phyloP scores from a whole-genome alignment of 2,329 filamentous ascomycete genomes.

The Fusarium sp. region DNA sequence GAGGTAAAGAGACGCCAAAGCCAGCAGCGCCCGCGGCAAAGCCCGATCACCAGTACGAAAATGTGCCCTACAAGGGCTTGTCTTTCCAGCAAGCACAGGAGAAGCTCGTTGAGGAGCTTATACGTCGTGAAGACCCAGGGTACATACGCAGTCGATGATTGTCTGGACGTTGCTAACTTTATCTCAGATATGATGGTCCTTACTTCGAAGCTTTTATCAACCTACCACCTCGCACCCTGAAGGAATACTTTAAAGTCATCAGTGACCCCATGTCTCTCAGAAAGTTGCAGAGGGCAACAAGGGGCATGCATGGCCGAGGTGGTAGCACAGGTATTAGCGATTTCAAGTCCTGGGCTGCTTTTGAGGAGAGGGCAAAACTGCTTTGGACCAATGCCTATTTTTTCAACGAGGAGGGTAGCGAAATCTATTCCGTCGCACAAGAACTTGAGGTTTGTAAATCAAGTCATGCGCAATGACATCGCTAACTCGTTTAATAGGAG shows the following conservation, averaged over 20 bases:
- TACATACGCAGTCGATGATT: conserved; percentile 48
- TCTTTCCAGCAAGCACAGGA: conserved; percentile 88
- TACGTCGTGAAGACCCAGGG: conserved; percentile 75
- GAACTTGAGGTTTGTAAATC: conserved; percentile 75
- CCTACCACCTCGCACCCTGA: conserved; percentile 78
- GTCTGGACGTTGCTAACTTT: conserved; percentile 33
- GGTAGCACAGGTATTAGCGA: conserved; percentile 72
- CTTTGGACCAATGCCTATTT: conserved; percentile 90
- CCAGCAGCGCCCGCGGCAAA: conserved; percentile 55
- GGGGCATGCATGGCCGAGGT: conserved; percentile 76
- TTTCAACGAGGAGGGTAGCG: conserved; percentile 93
- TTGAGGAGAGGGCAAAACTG: conserved; percentile 81
- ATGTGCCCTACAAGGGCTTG: conserved; percentile 74
- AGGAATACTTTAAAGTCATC: conserved; percentile 89
- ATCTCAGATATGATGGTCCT: conserved; percentile 73
- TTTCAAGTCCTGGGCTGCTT: conserved; percentile 84
- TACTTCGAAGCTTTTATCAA: conserved; percentile 81
- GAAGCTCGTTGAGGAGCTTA: conserved; percentile 81
- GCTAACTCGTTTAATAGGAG: conserved; percentile 61
- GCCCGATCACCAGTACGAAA: conserved; percentile 65
- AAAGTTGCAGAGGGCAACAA: conserved; percentile 80
- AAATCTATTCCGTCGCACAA: conserved; percentile 80
- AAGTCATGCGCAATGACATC: not conserved
- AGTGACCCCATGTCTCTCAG: conserved; percentile 82
- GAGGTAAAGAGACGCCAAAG: conserved; percentile 50